phyloP scores from a whole-genome alignment of 257 asterid genomes.

The Marsdenia floribunda region DNA sequence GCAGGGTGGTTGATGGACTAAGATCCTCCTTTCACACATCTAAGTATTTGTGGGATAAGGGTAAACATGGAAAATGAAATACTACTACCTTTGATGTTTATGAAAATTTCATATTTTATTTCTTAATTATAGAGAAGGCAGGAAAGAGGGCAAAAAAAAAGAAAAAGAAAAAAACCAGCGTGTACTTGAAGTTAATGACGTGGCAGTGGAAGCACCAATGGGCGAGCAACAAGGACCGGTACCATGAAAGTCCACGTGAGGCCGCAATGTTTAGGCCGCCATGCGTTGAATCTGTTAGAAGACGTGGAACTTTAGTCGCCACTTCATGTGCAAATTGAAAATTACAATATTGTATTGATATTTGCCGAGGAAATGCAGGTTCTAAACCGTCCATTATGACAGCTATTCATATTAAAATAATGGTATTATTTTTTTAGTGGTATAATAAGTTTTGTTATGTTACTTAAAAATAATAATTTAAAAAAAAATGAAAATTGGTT shows the following conservation, averaged over 20 bases:
- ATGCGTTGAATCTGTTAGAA: not conserved
- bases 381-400: not conserved
- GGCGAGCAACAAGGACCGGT: not conserved
- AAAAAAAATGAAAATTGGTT: too few species aligned
- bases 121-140: too few species aligned
- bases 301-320: slow-evolving; percentile 4
- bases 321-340: not conserved
- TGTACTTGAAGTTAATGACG: not conserved
- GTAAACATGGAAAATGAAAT: too few species aligned
- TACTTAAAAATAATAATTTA: too few species aligned
- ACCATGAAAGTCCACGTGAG: not conserved
- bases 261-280: not conserved
- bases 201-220: not conserved
- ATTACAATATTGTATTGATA: not conserved
- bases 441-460: too few species aligned
- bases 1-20: not conserved
- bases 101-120: too few species aligned
- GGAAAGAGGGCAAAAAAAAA: too few species aligned
- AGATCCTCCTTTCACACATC: not conserved
- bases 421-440: too few species aligned
- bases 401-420: too few species aligned
- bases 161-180: not conserved
- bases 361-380: not conserved
- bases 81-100: too few species aligned
- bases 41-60: not conserved